phyloP scores from a whole-genome alignment of 305 asterid genomes.

The Solanum hybrid region DNA sequence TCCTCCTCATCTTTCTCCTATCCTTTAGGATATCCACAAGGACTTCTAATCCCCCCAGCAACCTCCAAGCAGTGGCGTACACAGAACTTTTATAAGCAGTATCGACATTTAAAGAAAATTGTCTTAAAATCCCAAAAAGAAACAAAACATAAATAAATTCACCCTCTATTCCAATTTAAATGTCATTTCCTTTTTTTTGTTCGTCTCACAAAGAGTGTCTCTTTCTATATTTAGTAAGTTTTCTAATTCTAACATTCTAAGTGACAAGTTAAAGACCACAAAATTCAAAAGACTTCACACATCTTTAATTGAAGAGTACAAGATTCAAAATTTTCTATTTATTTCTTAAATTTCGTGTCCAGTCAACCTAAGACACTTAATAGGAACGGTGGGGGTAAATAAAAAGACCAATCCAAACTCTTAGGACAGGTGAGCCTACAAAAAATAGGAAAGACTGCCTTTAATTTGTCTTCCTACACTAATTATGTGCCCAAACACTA shows the following conservation, averaged over 20 bases:
- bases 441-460: background rate
- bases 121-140: background rate
- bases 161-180: background rate
- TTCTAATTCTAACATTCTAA: background rate
- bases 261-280: background rate
- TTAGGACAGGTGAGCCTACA: background rate
- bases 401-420: background rate
- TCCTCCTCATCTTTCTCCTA: background rate
- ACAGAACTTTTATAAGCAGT: background rate
- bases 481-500: background rate
- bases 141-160: background rate
- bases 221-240: background rate
- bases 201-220: background rate
- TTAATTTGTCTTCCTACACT: background rate
- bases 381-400: background rate
- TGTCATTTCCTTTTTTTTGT: background rate
- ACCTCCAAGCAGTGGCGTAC: background rate
- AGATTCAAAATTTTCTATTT: background rate
- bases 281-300: background rate
- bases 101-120: background rate
- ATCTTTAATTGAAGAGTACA: background rate
- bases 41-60: background rate
- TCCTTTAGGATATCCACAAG: background rate
- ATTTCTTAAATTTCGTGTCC: background rate
- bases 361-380: background rate